These are phyloP conservation scores for Claviceps pazoutovae DNA, from an alignment of 2,329 filamentous ascomycete genomes.

Conservation along the genomic window DNA sequence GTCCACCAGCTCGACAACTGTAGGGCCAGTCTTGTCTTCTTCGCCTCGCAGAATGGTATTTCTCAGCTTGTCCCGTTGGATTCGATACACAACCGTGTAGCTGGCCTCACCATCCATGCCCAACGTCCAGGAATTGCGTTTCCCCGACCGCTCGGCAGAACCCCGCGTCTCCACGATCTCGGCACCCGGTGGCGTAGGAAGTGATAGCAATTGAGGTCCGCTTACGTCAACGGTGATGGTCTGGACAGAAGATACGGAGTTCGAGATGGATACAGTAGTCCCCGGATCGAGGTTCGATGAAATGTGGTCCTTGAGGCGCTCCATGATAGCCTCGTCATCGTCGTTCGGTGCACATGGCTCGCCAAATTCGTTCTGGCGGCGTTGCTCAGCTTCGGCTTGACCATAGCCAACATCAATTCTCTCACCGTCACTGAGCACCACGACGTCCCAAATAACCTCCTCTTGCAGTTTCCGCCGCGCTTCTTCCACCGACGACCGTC, in stretches of 20 bases:
- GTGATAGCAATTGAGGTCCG: constrained; percentile 33
- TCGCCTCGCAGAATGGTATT: constrained; percentile 26
- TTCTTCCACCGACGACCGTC: constrained; percentile 36
- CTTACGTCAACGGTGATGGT: constrained; percentile 51
- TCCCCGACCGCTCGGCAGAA: constrained; percentile 7
- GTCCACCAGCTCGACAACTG: constrained; percentile 15
- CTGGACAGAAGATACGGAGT: constrained; percentile 44
- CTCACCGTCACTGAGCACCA: constrained; percentile 44
- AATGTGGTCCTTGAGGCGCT: constrained; percentile 38
- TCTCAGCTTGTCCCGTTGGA: constrained; percentile 37
- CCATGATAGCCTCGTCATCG: constrained; percentile 29
- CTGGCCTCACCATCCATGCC: constrained; percentile 17
- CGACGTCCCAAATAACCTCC: constrained; percentile 52
- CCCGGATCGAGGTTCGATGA: constrained; percentile 39
- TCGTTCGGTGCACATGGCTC: constrained; percentile 3
- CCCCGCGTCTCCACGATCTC: constrained; percentile 40
- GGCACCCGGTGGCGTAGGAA: constrained; percentile 43
- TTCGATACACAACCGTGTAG: constrained; percentile 46
- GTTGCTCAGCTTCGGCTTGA: constrained; percentile 18
- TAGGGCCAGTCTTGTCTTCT: constrained; percentile 13
- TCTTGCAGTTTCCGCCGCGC: constrained; percentile 32
- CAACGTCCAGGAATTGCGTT: constrained; percentile 4
- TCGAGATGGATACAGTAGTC: constrained; percentile 46
- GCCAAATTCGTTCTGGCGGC: not conserved
- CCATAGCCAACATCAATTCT: constrained; percentile 34